Base-by-base conservation (phyloP, 306 rosid genomes). In the Carpinus fangiana region DNA sequence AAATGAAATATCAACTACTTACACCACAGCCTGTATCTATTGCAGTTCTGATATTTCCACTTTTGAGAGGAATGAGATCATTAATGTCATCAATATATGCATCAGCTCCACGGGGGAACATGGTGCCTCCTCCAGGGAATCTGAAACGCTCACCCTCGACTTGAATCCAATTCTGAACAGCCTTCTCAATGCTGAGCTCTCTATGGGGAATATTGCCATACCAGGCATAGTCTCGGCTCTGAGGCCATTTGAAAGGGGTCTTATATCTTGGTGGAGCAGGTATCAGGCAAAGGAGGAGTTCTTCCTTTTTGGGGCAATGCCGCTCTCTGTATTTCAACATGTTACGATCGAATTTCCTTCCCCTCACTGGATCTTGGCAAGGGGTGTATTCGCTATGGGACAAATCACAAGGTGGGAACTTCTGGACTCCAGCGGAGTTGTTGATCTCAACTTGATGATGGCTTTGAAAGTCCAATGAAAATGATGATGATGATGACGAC, bases 11-110 rank as follows among this genome's bases (percentile, higher is more conserved):
- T 41, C 46, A 41, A 76, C n/a, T 73, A 87, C 97, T 93, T 90
- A 93, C 99, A 73, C 99, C 99, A 91, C 99, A 95, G 12, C 99
- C 99, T 0, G 99, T 95, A 85, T 93, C 99, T 80, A 95, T 85
- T 43, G 99, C 99, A 72, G 99, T 95, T 70, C 98, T 84, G 78
- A 95, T 89, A 23, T 77, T 79, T 11, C 99, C 96, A 56, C 34
- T 76, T 0, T 82, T 89, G 26, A 95, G 96, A 68, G 99, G 97
- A 84, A 95, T 89, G 81, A 95, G 94, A 46, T 86, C 87, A 71
- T 86, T 86, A 13, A 95, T 93, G 59, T 90, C 97, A 84, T 95
- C 98, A 36, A 95, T 95, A 38, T 95, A 95, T 0, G 98, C 93
- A 81, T 93, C 97, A 26, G 99, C 99, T 13, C 99, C 99, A 11